Conservation (phyloP, 768 basidiomycete genomes). For the Lentinula sp. region DNA sequence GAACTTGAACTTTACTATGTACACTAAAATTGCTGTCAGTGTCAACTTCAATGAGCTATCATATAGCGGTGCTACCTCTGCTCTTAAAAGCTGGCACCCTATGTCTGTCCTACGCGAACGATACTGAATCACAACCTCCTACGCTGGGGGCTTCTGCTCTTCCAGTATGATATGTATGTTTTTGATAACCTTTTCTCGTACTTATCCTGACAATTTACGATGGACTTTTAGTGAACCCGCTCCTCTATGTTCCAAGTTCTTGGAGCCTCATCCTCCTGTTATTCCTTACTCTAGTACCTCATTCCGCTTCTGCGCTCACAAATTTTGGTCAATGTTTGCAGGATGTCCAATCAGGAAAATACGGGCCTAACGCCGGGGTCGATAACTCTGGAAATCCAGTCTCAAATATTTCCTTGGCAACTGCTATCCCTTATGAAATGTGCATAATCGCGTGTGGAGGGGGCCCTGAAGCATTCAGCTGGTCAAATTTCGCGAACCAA, state of each 20-base stretch:
- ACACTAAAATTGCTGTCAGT: too few relatives aligned
- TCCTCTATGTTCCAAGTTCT: not conserved
- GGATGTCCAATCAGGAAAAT: not conserved
- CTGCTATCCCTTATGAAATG: not conserved
- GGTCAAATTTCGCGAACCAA: slow-evolving; percentile 29
- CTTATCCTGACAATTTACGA: not conserved
- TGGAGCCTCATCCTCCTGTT: not conserved
- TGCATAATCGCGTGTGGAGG: not conserved
- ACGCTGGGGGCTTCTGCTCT: too few relatives aligned
- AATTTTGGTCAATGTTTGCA: not conserved
- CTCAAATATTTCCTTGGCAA: not conserved
- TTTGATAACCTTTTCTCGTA: not conserved
- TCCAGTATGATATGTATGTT: too few relatives aligned
- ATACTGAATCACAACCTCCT: too few relatives aligned
- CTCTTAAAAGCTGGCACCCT: too few relatives aligned
- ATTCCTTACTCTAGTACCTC: not conserved
- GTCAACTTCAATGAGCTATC: too few relatives aligned
- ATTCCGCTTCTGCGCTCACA: not conserved
- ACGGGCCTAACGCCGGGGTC: not conserved
- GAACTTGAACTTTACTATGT: too few relatives aligned
- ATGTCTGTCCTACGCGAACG: too few relatives aligned
- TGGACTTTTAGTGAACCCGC: not conserved
- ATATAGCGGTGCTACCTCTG: too few relatives aligned
- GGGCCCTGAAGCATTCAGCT: slow-evolving; percentile 9
- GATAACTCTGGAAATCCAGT: not conserved